These are phyloP conservation scores for Mallotus japonicus DNA, from an alignment of 441 rosid genomes.

Conservation along the genomic window DNA sequence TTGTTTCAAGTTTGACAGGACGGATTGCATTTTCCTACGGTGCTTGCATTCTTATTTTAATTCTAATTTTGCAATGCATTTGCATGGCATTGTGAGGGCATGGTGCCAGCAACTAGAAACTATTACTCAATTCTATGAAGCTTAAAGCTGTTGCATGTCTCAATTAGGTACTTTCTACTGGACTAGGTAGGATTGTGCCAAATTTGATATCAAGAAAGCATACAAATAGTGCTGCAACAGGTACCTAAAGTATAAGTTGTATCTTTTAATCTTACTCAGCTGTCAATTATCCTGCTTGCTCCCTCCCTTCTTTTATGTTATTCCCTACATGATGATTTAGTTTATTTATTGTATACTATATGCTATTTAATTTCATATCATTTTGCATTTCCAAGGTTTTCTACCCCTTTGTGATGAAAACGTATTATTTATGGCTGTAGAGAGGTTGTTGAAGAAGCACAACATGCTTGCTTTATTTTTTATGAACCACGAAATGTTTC, in stretches of 20 bases:
- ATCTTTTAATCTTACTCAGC: background rate
- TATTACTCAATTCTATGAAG: constrained; percentile 16
- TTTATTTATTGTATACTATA: background rate
- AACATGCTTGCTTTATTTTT: background rate
- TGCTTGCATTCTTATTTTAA: background rate
- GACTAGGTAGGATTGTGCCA: constrained; percentile 96
- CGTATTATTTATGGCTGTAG: background rate
- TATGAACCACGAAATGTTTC: background rate
- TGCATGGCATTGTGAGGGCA: constrained; percentile 1
- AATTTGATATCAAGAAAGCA: constrained; percentile 98
- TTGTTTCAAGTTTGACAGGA: background rate
- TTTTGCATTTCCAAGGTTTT: background rate
- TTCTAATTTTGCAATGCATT: constrained; percentile 13
- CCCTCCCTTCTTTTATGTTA: background rate
- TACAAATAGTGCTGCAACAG: constrained; percentile 97
- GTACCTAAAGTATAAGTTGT: constrained; percentile 31
- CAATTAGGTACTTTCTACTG: constrained; percentile 91
- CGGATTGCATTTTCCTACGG: background rate
- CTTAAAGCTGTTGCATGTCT: constrained; percentile 28
- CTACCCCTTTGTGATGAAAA: background rate
- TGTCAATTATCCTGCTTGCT: background rate
- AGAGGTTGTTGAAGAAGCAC: background rate
- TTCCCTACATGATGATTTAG: background rate
- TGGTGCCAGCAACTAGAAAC: constrained; percentile 13
- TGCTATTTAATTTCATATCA: background rate